phyloP scores from a whole-genome alignment of 2,329 filamentous ascomycete species.

The Rasamsonia emersonii region DNA sequence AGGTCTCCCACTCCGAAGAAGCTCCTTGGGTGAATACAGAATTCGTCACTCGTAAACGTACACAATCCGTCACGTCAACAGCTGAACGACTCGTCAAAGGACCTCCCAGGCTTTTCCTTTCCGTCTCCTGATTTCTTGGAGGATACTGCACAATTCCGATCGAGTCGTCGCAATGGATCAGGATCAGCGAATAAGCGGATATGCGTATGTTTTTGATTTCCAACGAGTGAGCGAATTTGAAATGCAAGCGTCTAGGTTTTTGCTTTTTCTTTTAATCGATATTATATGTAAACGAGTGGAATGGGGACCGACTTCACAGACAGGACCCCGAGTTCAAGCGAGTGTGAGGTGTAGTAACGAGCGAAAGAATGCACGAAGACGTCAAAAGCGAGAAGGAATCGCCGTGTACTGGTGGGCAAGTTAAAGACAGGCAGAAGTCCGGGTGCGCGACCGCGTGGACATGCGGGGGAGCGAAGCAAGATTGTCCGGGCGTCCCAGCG shows the following conservation, averaged over 20 bases:
- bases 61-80: neutral
- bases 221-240: too few species aligned
- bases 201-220: too few species aligned
- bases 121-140: neutral
- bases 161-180: too few species aligned
- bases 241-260: too few species aligned
- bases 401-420: neutral
- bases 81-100: slow-evolving; percentile 5
- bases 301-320: slow-evolving; percentile 6
- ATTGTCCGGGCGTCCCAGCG: slow-evolving; percentile 18
- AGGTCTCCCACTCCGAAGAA: neutral
- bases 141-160: neutral
- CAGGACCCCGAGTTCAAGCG: slow-evolving; percentile 13
- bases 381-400: slow-evolving; percentile 3
- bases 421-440: neutral
- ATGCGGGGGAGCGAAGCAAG: slow-evolving; percentile 5
- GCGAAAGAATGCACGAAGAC: slow-evolving; percentile 16
- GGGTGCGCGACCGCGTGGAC: slow-evolving; percentile 4
- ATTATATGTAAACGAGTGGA: slow-evolving; percentile 25
- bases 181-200: too few species aligned
- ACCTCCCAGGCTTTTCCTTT: slow-evolving; percentile 1
- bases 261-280: slow-evolving; percentile 3
- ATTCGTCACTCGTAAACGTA: slow-evolving; percentile 3
- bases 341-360: slow-evolving; percentile 17
- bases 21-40: neutral